phyloP scores from a whole-genome alignment of 2,329 filamentous ascomycete genomes.

The Elsinoe ampelina region DNA sequence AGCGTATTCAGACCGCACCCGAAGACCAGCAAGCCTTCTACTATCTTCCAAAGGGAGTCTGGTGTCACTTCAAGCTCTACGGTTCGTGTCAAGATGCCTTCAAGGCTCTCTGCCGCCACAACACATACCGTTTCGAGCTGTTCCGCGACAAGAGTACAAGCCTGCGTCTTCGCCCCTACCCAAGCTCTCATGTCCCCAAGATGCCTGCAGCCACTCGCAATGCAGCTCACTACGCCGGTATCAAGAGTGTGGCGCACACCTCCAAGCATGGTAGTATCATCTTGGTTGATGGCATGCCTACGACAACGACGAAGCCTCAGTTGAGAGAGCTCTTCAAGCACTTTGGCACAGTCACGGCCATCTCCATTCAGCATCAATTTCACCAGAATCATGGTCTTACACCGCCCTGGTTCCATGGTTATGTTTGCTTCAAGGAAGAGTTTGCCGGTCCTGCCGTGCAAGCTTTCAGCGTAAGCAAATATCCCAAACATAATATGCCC shows the following conservation, averaged over 20 bases:
- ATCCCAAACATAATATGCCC: not conserved
- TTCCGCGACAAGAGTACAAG: not conserved
- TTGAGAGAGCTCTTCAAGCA: constrained; percentile 6
- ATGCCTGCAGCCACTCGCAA: not conserved
- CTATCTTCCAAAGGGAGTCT: constrained; percentile 24
- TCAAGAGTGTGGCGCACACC: not conserved
- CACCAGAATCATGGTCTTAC: not conserved
- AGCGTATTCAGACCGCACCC: constrained; percentile 19
- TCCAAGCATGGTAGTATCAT: constrained; percentile 11
- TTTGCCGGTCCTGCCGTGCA: constrained; percentile 3
- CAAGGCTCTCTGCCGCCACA: constrained; percentile 22
- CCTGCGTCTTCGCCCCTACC: not conserved
- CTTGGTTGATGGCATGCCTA: constrained; percentile 14
- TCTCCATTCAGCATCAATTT: not conserved
- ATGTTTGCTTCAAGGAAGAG: not conserved
- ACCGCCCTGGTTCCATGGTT: not conserved
- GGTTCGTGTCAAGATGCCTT: constrained; percentile 24
- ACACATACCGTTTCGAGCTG: constrained; percentile 20
- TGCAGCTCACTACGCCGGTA: not conserved
- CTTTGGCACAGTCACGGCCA: constrained; percentile 10
- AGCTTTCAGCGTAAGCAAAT: constrained; percentile 3
- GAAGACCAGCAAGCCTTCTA: constrained; percentile 22
- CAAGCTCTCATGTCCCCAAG: not conserved
- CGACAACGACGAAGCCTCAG: not conserved
- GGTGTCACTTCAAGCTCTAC: constrained; percentile 23